These are phyloP conservation scores for Coemansia sp. DNA, from an alignment of 192 early-diverging fungal genomes.

Conservation along the genomic window DNA sequence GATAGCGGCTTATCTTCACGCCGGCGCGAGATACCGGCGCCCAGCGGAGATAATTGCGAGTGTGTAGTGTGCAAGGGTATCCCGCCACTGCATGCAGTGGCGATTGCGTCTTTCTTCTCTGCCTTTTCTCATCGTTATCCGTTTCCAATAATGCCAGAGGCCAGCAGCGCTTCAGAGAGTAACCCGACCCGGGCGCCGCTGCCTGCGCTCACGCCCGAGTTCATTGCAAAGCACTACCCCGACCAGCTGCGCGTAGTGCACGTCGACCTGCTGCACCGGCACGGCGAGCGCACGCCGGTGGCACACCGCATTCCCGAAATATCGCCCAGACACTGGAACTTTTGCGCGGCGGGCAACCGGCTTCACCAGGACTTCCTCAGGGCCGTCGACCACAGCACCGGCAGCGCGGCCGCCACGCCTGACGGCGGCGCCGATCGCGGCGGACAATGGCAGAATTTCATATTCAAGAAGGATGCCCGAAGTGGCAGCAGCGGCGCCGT, in stretches of 20 bases:
- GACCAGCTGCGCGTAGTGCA: conserved; percentile 35
- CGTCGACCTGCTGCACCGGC: conserved; percentile 52
- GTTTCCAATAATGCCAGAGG: conserved; percentile 7
- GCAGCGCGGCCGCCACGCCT: neutral
- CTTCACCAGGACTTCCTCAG: conserved; percentile 34
- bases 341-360: conserved; percentile 27
- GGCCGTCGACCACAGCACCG: conserved; percentile 10
- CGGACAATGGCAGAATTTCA: conserved; percentile 10
- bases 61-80: neutral
- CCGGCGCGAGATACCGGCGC: neutral
- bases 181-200: conserved; percentile 22
- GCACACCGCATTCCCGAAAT: conserved; percentile 11
- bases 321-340: conserved; percentile 41
- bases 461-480: conserved; percentile 22
- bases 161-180: conserved; percentile 1
- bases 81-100: neutral
- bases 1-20: neutral
- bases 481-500: conserved; percentile 3
- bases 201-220: conserved; percentile 40
- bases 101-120: neutral
- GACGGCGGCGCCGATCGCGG: neutral
- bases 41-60: neutral
- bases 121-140: neutral
- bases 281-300: conserved; percentile 48
- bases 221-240: conserved; percentile 49